These are phyloP conservation scores for Aureobasidium sp. DNA, from an alignment of 2,329 filamentous ascomycete species.

Conservation along the genomic window DNA sequence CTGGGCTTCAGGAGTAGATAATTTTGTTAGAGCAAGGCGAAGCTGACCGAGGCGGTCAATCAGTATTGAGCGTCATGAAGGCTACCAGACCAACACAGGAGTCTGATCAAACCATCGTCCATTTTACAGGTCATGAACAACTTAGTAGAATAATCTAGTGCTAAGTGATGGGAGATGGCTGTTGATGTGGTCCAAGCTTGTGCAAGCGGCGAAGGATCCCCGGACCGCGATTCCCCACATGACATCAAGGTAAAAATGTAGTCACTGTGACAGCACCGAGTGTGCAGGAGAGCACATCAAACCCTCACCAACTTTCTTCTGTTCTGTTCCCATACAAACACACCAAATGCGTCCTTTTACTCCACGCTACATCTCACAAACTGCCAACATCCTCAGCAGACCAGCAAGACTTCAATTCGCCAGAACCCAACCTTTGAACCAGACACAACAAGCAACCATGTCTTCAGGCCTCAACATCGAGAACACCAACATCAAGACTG, in stretches of 20 bases:
- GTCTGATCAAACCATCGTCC: no score
- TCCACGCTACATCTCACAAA: conserved; percentile 15
- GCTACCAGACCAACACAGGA: no score
- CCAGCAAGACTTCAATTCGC: conserved; percentile 5
- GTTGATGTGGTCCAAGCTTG: neutral
- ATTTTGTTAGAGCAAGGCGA: no score
- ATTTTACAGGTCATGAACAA: no score
- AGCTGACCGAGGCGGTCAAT: no score
- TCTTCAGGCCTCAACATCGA: conserved; percentile 42
- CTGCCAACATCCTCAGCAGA: conserved; percentile 6
- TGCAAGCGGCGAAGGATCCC: neutral
- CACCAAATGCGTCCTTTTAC: conserved; percentile 16
- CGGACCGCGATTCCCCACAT: neutral
- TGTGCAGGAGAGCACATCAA: neutral
- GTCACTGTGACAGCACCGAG: conserved; percentile 1
- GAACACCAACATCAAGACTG: conserved; percentile 48
- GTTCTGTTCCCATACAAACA: neutral
- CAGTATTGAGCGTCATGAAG: no score
- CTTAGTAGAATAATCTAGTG: no score
- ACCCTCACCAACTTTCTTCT: neutral
- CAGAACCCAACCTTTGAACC: conserved; percentile 2
- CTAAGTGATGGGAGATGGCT: no score
- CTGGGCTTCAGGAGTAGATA: no score
- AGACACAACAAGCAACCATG: conserved; percentile 24
- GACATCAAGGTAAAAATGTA: conserved; percentile 16